Base-by-base conservation (phyloP, 768 basidiomycete species). In the Myochromella boudieri region DNA sequence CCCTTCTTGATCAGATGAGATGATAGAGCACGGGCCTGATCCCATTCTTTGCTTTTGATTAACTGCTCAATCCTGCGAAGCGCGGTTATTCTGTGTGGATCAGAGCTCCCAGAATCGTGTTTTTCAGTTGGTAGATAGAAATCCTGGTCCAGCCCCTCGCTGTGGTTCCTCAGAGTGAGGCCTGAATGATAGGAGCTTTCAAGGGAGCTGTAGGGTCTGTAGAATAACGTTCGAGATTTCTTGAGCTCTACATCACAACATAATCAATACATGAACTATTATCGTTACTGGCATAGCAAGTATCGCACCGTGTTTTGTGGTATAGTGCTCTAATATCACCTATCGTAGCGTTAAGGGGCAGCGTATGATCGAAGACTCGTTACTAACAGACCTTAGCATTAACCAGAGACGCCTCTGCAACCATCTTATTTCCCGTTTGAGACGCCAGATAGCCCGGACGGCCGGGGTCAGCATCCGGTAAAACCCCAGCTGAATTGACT, bases 401-500 rank as follows among this genome's bases (percentile, higher is more conserved):
- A 18, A 83, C 75, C 4, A 86, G 62, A 4, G 81, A 78, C 20
- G 75, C 75, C 38, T 64, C 60, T 2, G 86, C 86, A 28, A 77
- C 66, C 18, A 69, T 62, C 37, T 72, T 68, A 26, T 82, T 76
- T 28, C 80, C 82, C 14, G 59, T 59, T 14, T 40, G 55, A 1
- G 75, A 68, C 4, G 67, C 55, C 25, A 91, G 61, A 60, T 82
- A 89, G 3, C 88, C 88, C 24, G 77, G 75, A 6, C 54, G 63
- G 2, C 70, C 70, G 10, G 78, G 77, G 52, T 88, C 83, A 2
- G 83, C 78, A 59, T 91, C 89, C 4, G 91, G 88, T 11, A 91
- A 64, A 1, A 90, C 82, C 1, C 91, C 91, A 15, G 90, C 89
- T 0, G 85, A 86, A 58, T 93, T 93, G 2, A 81, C 85, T 1